These are phyloP conservation scores for Russula virescens DNA, from an alignment of 768 basidiomycete genomes.

Conservation along the genomic window DNA sequence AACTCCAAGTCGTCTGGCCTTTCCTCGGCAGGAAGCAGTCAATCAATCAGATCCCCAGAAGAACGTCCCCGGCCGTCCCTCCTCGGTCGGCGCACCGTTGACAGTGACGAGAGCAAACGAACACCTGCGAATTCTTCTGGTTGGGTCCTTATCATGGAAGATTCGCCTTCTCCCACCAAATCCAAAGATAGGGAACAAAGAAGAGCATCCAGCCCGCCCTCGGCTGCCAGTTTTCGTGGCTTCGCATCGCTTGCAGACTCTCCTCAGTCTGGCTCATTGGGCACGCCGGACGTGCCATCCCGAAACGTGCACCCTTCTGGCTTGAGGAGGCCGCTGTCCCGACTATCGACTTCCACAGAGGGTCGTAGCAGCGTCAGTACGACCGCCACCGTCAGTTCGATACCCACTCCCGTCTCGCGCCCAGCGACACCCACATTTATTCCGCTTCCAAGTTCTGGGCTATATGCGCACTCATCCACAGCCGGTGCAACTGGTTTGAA, in stretches of 20 bases:
- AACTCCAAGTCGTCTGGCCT: conserved; percentile 17
- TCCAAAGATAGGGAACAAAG: conserved; percentile 47
- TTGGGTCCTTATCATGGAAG: conserved; percentile 89
- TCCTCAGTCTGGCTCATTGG: conserved; percentile 38
- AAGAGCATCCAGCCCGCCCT: conserved; percentile 44
- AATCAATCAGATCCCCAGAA: conserved; percentile 31
- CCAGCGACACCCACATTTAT: conserved; percentile 74
- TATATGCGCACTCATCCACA: conserved; percentile 36
- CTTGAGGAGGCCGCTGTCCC: conserved; percentile 62
- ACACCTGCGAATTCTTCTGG: conserved; percentile 60
- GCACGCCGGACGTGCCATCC: conserved; percentile 37
- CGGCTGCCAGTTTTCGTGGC: conserved; percentile 48
- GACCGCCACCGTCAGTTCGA: conserved; percentile 52
- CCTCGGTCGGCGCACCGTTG: conserved; percentile 25
- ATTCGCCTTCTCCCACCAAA: conserved; percentile 67
- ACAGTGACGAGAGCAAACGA: conserved; percentile 36
- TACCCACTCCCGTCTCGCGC: conserved; percentile 62
- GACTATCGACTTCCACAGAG: conserved; percentile 57
- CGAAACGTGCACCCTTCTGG: conserved; percentile 44
- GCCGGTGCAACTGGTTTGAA: conserved; percentile 45
- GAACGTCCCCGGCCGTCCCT: conserved; percentile 28
- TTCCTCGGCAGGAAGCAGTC: conserved; percentile 10
- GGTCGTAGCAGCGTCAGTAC: conserved; percentile 41
- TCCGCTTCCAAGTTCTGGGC: conserved; percentile 54
- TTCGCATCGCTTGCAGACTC: conserved; percentile 42